Evolutionary conservation across 352 stramenopile species (phyloP).

Genomic region (Pythium sukuiense): DNA sequence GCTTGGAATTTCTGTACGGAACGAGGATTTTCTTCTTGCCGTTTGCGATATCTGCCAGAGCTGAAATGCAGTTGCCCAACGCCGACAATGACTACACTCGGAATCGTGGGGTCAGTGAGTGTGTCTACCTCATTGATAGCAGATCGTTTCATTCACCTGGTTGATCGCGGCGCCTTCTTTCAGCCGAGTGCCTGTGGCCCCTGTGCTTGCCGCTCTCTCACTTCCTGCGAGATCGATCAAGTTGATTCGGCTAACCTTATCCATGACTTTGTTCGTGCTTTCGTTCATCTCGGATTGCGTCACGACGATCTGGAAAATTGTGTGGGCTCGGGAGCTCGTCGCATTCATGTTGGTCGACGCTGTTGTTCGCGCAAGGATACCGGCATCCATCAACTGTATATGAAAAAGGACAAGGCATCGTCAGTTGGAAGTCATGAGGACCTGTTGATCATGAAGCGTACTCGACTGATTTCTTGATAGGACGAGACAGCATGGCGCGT

Average conservation of each 20-base stretch:
- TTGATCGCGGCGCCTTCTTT: conserved; percentile 96
- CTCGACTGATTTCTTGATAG: conserved; percentile 77
- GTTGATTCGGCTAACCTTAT: conserved; percentile 87
- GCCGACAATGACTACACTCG: conserved; percentile 71
- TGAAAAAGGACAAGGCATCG: not conserved
- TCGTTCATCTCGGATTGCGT: conserved; percentile 77
- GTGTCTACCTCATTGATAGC: not conserved
- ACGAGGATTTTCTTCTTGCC: conserved; percentile 88
- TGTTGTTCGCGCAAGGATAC: conserved; percentile 79
- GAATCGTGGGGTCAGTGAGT: not conserved
- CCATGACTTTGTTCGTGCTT: conserved; percentile 71
- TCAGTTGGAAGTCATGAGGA: not conserved
- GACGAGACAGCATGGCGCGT: conserved; percentile 78
- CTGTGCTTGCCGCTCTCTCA: conserved; percentile 88
- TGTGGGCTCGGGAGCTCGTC: conserved; percentile 80
- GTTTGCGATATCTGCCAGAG: conserved; percentile 82
- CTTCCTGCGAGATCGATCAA: conserved; percentile 92
- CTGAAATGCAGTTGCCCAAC: conserved; percentile 92
- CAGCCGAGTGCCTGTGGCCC: conserved; percentile 79
- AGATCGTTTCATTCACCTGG: conserved; percentile 40
- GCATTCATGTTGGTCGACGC: conserved; percentile 89
- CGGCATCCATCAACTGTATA: conserved; percentile 78
- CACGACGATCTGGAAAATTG: conserved; percentile 85
- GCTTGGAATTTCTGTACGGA: conserved; percentile 91
- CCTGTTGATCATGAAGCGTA: conserved; percentile 18